Evolutionary conservation across 169 alveolate genomes (phyloP), one percentile per base, ranked within the genome.

Genomic region (Plasmodium vinckei): DNA sequence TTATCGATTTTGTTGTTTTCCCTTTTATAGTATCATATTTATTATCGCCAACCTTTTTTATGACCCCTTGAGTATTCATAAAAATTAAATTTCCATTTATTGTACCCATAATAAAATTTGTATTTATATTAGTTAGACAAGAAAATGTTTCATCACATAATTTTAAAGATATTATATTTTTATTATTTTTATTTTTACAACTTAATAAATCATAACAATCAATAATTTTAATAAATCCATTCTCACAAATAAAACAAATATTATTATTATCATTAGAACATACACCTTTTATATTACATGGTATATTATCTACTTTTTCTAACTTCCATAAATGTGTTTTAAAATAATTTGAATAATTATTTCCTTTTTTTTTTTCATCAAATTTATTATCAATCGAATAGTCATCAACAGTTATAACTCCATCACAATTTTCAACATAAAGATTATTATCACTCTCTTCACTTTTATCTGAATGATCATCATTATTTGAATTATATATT

Each of bases 141-240:
- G 90, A 67, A 27, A 82, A 82, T 10, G 53, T 49, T 12, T 67
- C 90, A 13, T 82, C 51, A 25, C 84, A 47, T 9, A 82, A n/a
- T 82, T 82, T 82, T 67, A 82, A 21, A 12, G 90, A 82, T 6
- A 82, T 82, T 7, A 82, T 67, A 82, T 82, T 82, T 13, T 51
- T 67, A 44, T 68, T 79, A 21, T 79, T 53, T 39, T 54, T 82
- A 13, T 51, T 82, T 51, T 82, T 60, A 25, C 6, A 17, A n/a
- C 27, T 82, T 53, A 82, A 23, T 54, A 82, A 44, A 67, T 82
- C 84, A 12, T 12, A 9, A 23, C 19, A 19, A 7, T 15, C 68
- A 19, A 82, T 67, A 67, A 82, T 25, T 64, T 82, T 64, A 17
- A 82, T 46, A 59, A 46, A 82, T 1, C 90, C 90, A 53, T 82